Base-by-base conservation (phyloP, 305 asterid genomes). In the Fraxinus latifolia region DNA sequence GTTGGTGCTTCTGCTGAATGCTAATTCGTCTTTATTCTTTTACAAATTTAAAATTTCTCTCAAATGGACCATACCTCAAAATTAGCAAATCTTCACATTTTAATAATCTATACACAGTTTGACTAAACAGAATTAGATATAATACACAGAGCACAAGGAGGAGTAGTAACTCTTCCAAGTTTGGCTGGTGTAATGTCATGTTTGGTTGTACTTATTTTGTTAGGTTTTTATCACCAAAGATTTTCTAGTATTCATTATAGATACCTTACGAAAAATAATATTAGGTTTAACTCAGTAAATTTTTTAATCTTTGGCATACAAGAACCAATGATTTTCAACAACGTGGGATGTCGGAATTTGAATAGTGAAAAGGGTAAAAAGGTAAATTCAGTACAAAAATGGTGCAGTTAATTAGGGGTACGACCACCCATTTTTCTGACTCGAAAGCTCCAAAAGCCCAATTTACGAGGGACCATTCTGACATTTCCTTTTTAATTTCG, bases 11-110 rank as follows among this genome's bases (percentile, higher is more conserved):
- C 68, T 84, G 87, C 84, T 86, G 91, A 88, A 89, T 85, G 80
- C 90, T 86, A 89, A 82, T 88, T 88, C 89, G 92, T 86, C 91
- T 79, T 80, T 80, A 76, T 50, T 81, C 80, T 34, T 50, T 50
- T 15, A 50, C 62, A 50, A 50, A 50, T 50, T 50, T 50, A 15
- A 50, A 50, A 4, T 50, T 2, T 44, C 31, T 17, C 29, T 81
- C 55, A 65, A 81, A 83, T 60, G 78, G 82, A 82, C 86, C 44
- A 44, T 27, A 75, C 67, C 75, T 74, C 37, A 80, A 68, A 77
- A 27, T 65, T 50, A 31, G 29, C 78, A 65, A 7, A n/a, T 17
- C 23, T 32, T 60, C 27, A 11, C 33, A 76, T 70, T 77, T 37
- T 81, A 21, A 70, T 76, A 60, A 81, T 77, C 79, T 31, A 79